Percentiles rank a stretch among this genome's conserved stretches.
These are phyloP conservation scores for Ophiognomonia clavigignenti-juglandacearum DNA, from an alignment of 2,329 filamentous ascomycete genomes.

Conservation along the genomic window DNA sequence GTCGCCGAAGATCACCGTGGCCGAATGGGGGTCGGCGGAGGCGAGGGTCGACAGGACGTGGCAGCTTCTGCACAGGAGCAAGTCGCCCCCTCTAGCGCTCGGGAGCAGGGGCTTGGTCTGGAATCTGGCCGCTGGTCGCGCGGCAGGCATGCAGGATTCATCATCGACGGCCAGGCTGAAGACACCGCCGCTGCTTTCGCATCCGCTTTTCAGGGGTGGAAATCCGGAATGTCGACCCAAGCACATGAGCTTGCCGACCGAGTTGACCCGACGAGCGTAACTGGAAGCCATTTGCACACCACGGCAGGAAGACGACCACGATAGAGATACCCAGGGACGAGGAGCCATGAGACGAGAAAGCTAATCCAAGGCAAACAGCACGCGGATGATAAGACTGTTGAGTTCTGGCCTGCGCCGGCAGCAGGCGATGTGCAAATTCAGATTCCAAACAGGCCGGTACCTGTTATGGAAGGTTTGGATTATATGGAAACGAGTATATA, in stretches of 20 bases:
- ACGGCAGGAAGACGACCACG: neutral
- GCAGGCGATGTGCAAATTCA: no score
- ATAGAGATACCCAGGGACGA: neutral
- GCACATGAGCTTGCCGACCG: conserved; percentile 11
- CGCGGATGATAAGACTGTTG: neutral
- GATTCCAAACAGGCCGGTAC: no score
- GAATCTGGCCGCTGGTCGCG: no score
- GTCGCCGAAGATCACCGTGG: neutral
- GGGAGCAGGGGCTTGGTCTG: neutral
- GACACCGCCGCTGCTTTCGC: conserved; percentile 13
- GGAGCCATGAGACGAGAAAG: neutral
- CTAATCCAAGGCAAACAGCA: no score
- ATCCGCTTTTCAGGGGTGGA: conserved; percentile 9
- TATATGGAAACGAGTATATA: no score
- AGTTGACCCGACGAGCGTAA: conserved; percentile 3
- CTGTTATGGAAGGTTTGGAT: no score
- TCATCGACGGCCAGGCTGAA: conserved; percentile 8
- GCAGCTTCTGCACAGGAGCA: conserved; percentile 5
- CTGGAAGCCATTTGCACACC: neutral
- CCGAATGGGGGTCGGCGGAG: conserved; percentile 7
- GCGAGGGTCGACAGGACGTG: conserved; percentile 10
- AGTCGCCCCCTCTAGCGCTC: neutral
- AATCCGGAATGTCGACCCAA: neutral
- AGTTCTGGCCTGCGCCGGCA: no score
- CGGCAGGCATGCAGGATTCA: neutral